Conservation (phyloP, 441 rosid genomes). For the Biscutella laevigata region DNA sequence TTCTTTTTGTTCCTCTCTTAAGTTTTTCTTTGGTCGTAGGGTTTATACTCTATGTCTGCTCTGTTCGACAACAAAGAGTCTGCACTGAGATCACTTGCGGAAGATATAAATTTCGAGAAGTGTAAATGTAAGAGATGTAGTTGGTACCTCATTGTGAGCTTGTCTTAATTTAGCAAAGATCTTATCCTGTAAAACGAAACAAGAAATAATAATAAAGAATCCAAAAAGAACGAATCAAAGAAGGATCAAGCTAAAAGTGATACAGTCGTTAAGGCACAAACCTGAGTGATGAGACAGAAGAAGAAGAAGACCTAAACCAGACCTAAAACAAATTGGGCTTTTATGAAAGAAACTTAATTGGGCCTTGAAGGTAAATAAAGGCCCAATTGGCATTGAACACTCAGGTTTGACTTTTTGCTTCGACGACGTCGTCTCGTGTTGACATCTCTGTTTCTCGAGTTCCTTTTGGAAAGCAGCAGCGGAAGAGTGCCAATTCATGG, state of each 20-base stretch:
- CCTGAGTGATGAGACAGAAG: constrained; percentile 16
- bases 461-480: not conserved
- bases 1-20: no score
- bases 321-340: constrained; percentile 17
- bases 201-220: no score
- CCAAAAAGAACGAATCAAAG: no score
- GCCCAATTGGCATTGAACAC: constrained; percentile 9
- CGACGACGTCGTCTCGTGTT: not conserved
- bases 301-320: constrained; percentile 4
- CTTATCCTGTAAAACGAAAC: no score
- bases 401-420: constrained; percentile 19
- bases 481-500: constrained; percentile 20
- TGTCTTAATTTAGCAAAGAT: no score
- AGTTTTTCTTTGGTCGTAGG: constrained; percentile 11
- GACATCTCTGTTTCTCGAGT: not conserved
- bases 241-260: no score
- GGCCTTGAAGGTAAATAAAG: not conserved
- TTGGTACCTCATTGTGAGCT: no score
- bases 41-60: constrained; percentile 13
- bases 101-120: no score
- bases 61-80: not conserved
- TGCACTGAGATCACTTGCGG: constrained; percentile 7
- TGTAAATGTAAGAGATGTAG: no score
- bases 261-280: constrained; percentile 7
- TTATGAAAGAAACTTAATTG: not conserved